Base-by-base conservation (phyloP, 2,329 filamentous ascomycete genomes). In the Neurospora sp. region DNA sequence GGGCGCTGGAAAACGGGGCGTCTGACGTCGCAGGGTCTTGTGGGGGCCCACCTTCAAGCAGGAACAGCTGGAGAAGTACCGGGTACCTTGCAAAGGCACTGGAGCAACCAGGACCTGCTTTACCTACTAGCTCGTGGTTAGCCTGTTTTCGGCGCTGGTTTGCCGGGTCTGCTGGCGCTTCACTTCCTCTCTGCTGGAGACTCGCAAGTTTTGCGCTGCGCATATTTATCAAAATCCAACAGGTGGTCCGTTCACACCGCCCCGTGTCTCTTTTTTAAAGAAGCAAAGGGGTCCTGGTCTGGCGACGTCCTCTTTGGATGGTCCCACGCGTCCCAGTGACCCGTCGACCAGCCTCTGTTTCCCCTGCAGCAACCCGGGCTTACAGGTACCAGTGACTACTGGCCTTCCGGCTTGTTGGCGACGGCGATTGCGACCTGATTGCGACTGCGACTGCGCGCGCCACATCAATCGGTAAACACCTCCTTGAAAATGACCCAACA, bases 241-340 rank as follows among this genome's bases (percentile, higher is more conserved):
- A 62, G 52, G 28, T 62, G 52, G 28, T 62, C 3, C 28, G 52
- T 36, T 36, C 52, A 62, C 52, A 62, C 52, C 52, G 52, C 52
- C 52, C 28, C 28, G 52, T 62, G 52, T 36, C 23, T 62, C 15
- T 36, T 33, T 28, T 5, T 15, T 17, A 58, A 58, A 68, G 58
- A 67, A 71, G 71, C 40, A 66, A 71, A 72, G 69, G 69, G 69
- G 39, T 70, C 72, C 74, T 67, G 70, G 71, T 71, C 70, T 66
- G 28, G 28, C 28, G 28, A 28, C 28, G 28, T 28, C 28, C 68
- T 66, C 23, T 70, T 46, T 69, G 67, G 69, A 67, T 67, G 52
- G 46, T 68, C 68, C 67, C 68, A 68, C 68, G 42, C 42, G 66
- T 66, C 69, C 46, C 68, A 38, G 71, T 67, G 67, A 69, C 39